Base-by-base conservation (phyloP, 1,284 basidiomycete genomes). In the Farysia itapuensis region DNA sequence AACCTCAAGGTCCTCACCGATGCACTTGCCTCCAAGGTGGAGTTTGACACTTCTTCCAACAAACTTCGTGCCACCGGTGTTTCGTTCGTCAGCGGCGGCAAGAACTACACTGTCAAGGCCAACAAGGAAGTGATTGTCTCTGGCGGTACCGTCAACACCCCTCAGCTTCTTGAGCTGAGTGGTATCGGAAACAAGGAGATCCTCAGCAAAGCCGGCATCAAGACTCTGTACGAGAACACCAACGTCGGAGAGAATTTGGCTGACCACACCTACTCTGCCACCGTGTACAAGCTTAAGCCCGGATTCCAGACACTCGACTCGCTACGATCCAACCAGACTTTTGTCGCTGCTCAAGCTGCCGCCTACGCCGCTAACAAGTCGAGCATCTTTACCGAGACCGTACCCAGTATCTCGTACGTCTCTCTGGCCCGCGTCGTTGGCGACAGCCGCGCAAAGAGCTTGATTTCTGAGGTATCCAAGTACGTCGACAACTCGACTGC, bases 101-200 rank as follows among this genome's bases (percentile, higher is more conserved):
- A 70, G 32, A 43, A 34, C 13, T 65, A 61, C 58, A 64, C 49
- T 19, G 59, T 67, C 37, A 60, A 46, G 19, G 64, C 56, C 20
- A 61, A 43, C 34, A 51, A 54, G 40, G 64, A 72, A 41, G 70
- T 68, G 36, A 71, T 72, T 36, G 36, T 72, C 29, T 67, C 68
- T 4, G 68, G 51, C 30, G 70, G 70, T 44, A 49, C 65, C 37
- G 63, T 64, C 44, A 59, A 71, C 52, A 67, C 51, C 5, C 81
- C 82, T 13, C 60, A 66, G 50, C 64, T 83, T 3, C 77, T 84
- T 4, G 74, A 82, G 52, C 74, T 82, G 13, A 82, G 80, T 11
- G 82, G 82, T 11, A 77, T 83, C 38, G 82, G 82, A 1, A 77
- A 79, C 36, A 49, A 73, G 23, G 44, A 56, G 7, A 72, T 80